phyloP scores from a whole-genome alignment of 306 rosid genomes.

The Acacia crassicarpa region DNA sequence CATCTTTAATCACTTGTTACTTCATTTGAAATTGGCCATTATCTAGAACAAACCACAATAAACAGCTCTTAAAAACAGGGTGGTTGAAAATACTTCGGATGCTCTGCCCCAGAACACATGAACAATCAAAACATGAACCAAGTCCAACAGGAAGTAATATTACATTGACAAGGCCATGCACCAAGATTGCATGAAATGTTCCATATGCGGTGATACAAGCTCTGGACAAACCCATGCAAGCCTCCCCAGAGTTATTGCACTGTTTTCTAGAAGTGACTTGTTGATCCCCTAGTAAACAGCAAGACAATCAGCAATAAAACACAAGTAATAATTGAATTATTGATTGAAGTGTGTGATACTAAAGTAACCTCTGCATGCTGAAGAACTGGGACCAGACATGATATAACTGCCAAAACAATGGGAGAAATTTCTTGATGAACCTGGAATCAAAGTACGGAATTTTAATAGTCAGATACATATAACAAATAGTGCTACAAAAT shows the following conservation, averaged over 20 bases:
- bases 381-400: slow-evolving; percentile 86
- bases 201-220: slow-evolving; percentile 94
- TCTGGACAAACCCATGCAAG: slow-evolving; percentile 99
- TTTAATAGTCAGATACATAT: neutral
- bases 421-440: slow-evolving; percentile 94
- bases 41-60: neutral
- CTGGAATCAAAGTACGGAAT: slow-evolving; percentile 48
- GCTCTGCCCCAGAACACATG: neutral
- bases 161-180: slow-evolving; percentile 92
- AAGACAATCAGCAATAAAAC: slow-evolving; percentile 34
- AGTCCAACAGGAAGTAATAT: slow-evolving; percentile 2
- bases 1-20: neutral
- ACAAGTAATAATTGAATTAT: slow-evolving; percentile 24
- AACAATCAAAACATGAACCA: neutral
- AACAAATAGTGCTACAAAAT: neutral
- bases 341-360: slow-evolving; percentile 17
- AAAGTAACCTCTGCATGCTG: slow-evolving; percentile 81
- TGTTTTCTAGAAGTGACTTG: slow-evolving; percentile 87
- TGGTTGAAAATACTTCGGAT: neutral
- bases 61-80: neutral
- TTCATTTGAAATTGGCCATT: neutral
- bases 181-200: slow-evolving; percentile 97
- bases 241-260: slow-evolving; percentile 99
- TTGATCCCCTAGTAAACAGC: slow-evolving; percentile 65
- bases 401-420: slow-evolving; percentile 69